Evolutionary conservation across 495 filamentous ascomycete genomes (phyloP).

Genomic region (Penicillium cosmopolitanum): DNA sequence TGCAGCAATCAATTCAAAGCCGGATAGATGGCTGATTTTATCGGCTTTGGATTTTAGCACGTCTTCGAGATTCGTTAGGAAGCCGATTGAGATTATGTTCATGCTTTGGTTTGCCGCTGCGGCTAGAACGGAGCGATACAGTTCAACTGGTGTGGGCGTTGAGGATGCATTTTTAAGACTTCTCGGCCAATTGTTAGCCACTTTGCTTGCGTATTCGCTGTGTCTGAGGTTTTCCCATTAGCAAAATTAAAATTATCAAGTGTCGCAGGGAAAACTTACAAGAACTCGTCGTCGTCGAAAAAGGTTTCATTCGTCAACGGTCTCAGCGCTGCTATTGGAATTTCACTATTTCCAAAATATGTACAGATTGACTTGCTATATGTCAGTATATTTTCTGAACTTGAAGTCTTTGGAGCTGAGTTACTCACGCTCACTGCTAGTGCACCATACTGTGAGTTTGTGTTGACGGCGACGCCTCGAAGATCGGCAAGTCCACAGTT

Average conservation of each 20-base stretch:
- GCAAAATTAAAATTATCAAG: neutral
- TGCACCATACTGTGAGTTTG: conserved; percentile 5
- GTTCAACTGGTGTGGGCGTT: conserved; percentile 6
- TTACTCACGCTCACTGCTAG: conserved; percentile 1
- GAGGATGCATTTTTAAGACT: conserved; percentile 1
- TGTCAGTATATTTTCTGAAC: neutral
- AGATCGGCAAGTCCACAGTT: conserved; percentile 10
- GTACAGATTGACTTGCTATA: neutral
- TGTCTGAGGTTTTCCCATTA: neutral
- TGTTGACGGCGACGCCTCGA: conserved; percentile 6
- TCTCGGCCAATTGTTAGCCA: conserved; percentile 6
- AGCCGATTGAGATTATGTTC: conserved; percentile 8
- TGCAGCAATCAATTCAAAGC: neutral
- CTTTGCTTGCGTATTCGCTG: conserved; percentile 11
- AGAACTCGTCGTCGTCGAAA: conserved; percentile 2
- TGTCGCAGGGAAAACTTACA: neutral
- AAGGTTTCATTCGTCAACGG: conserved; percentile 8
- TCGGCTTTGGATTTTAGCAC: conserved; percentile 5
- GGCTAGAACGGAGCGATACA: conserved; percentile 3
- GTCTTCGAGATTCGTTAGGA: conserved; percentile 4
- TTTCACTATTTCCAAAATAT: conserved; percentile 6
- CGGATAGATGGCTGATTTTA: conserved; percentile 4
- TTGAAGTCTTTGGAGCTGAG: neutral
- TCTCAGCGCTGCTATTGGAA: conserved; percentile 8
- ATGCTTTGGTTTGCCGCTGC: neutral